Conservation (phyloP, 2,329 filamentous ascomycete species). For the Pezicula carpinea region DNA sequence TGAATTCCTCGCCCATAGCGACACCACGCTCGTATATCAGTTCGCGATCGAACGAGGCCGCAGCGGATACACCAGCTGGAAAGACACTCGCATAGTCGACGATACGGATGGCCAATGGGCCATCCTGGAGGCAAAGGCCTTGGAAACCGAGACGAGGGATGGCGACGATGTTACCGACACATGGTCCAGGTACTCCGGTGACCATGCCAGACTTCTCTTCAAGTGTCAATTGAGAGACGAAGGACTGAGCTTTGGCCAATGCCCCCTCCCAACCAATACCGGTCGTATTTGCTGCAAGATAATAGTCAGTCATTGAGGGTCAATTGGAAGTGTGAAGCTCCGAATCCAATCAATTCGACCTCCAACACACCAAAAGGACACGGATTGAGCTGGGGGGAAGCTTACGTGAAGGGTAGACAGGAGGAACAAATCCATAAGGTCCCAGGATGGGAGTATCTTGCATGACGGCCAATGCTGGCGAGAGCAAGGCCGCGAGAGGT, state of each 20-base stretch:
- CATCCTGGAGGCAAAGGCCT: constrained; percentile 65
- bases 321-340: constrained; percentile 7
- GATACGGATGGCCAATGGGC: constrained; percentile 63
- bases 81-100: constrained; percentile 70
- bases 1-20: constrained; percentile 54
- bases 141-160: constrained; percentile 66
- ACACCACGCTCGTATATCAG: constrained; percentile 48
- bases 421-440: constrained; percentile 17
- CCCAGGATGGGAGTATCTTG: constrained; percentile 17
- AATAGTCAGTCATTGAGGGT: not conserved
- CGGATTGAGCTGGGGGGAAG: not conserved
- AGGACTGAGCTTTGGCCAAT: constrained; percentile 59
- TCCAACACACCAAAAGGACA: not conserved
- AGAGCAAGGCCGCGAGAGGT: constrained; percentile 13
- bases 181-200: constrained; percentile 54
- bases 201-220: constrained; percentile 76
- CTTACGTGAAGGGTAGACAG: constrained; percentile 29
- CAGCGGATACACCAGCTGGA: constrained; percentile 61
- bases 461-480: constrained; percentile 12
- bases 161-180: constrained; percentile 72
- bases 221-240: constrained; percentile 71
- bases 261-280: constrained; percentile 52
- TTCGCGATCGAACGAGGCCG: constrained; percentile 62
- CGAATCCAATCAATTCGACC: not conserved
- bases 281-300: constrained; percentile 21